Base-by-base conservation (phyloP, 2,329 filamentous ascomycete species). In the Cytospora mali region DNA sequence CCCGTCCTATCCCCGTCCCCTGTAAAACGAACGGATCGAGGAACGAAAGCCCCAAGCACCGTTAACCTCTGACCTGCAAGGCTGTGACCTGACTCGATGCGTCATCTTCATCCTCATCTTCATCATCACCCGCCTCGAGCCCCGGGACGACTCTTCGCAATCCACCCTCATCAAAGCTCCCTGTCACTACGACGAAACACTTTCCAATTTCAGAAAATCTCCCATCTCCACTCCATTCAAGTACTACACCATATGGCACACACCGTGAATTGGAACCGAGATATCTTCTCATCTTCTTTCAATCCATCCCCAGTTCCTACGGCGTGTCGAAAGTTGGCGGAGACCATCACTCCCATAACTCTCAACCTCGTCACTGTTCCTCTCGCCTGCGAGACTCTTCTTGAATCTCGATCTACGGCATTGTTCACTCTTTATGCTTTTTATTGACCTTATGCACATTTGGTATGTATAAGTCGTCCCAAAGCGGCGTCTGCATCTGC, bases 111-210 rank as follows among this genome's bases (percentile, higher is more conserved):
- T 35, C 33, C 33, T 35, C 33, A 13, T 11, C 5, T 33, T 33
- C 33, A 35, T n/a, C n/a, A 33, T 33, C 6, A 46, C 39, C 18
- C 6, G 39, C 21, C 39, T 46, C 42, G n/a, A 46, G 42, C 42
- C 42, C 23, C 42, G 42, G 42, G 35, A 39, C 42, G 10, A 6
- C 6, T 46, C 14, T 11, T 23, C 10, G 23, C 42, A 46, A 23
- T 13, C 42, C n/a, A 46, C 42, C 42, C 14, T 46, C 42, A 23
- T 46, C n/a, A 23, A 46, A 23, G n/a, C 42, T 46, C 42, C 42
- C 6, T 52, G 28, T 42, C 21, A 27, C 35, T 3, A 28, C n/a
- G 33, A 52, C 59, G 31, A 62, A 53, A 52, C 33, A 46, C 48
- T 46, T 31, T 33, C 48, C 31, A 52, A 27, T 48, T 21, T 49